A percentile compares a stretch with the other conserved stretches of the same genome.
These are phyloP conservation scores for Cylindrodendrum hubeiense DNA, from an alignment of 2,329 filamentous ascomycete species.

Conservation along the genomic window DNA sequence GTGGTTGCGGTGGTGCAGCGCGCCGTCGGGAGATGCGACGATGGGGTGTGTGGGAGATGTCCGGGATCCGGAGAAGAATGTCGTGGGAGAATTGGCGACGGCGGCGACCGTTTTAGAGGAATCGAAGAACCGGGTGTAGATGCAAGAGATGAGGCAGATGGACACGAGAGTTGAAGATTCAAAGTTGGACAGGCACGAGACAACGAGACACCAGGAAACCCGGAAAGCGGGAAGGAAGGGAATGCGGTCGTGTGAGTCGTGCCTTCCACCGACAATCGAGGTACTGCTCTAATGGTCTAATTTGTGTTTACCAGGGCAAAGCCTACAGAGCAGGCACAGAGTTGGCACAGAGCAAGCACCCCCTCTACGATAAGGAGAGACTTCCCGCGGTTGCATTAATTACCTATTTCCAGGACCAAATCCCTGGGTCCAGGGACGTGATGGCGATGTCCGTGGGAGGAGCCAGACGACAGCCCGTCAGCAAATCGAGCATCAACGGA, in stretches of 20 bases:
- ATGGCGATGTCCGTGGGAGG: not conserved
- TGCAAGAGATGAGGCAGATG: not conserved
- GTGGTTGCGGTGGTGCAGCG: not conserved
- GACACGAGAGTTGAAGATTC: not conserved
- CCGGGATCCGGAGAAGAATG: not conserved
- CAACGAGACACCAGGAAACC: not conserved
- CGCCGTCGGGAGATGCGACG: not conserved
- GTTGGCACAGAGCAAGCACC: too few species aligned
- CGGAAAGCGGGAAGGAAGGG: not conserved
- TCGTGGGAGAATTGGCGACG: not conserved
- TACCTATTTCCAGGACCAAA: not conserved
- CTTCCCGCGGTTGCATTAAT: not conserved
- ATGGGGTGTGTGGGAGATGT: not conserved
- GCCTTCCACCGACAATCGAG: not conserved
- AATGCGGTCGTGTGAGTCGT: not conserved
- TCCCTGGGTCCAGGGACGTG: not conserved
- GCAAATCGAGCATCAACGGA: not conserved
- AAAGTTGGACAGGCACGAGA: not conserved
- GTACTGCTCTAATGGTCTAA: not conserved
- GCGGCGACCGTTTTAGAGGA: not conserved
- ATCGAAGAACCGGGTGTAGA: not conserved
- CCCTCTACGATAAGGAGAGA: not conserved
- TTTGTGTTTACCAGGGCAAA: not conserved
- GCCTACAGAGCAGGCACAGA: too few species aligned
- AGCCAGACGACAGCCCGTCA: not conserved